Base-by-base conservation (phyloP, 495 filamentous ascomycete species). In the Neurospora tetraspora region DNA sequence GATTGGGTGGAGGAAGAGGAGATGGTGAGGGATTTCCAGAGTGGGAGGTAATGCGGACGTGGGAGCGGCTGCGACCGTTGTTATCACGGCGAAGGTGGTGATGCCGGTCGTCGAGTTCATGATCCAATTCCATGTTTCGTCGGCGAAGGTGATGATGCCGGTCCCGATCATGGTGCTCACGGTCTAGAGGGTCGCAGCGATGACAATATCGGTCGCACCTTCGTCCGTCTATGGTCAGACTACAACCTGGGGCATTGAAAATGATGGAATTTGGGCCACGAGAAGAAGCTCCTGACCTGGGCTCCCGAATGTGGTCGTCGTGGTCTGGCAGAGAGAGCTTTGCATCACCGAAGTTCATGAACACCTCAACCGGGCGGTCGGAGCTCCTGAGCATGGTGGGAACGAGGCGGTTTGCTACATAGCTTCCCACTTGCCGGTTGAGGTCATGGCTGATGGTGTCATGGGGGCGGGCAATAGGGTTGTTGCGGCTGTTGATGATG, bases 401-500 rank as follows among this genome's bases (percentile, higher is more conserved):
- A 8, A 71, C 40, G 2, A 71, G 70, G 0, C 16, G 70, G 0
- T 37, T 27, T 2, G 42, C 27, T 37, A 71, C n/a, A 14, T 11
- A 71, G n/a, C n/a, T n/a, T n/a, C n/a, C n/a, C n/a, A n/a, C n/a
- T n/a, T n/a, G n/a, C n/a, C n/a, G n/a, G n/a, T n/a, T n/a, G n/a
- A n/a, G n/a, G n/a, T n/a, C n/a, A n/a, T n/a, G n/a, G n/a, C n/a
- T n/a, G n/a, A n/a, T n/a, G n/a, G n/a, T n/a, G n/a, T n/a, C n/a
- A n/a, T n/a, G n/a, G n/a, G n/a, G n/a, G n/a, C n/a, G n/a, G n/a
- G n/a, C n/a, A n/a, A n/a, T n/a, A n/a, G n/a, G n/a, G n/a, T n/a
- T n/a, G n/a, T n/a, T n/a, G n/a, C n/a, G n/a, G n/a, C 69, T 69
- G 31, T 70, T 65, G 42, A 70, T 73, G n/a, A 70, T 18, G n/a